These are phyloP conservation scores for Stentor coeruleus DNA, from an alignment of 73 alveolate species.

Conservation along the genomic window DNA sequence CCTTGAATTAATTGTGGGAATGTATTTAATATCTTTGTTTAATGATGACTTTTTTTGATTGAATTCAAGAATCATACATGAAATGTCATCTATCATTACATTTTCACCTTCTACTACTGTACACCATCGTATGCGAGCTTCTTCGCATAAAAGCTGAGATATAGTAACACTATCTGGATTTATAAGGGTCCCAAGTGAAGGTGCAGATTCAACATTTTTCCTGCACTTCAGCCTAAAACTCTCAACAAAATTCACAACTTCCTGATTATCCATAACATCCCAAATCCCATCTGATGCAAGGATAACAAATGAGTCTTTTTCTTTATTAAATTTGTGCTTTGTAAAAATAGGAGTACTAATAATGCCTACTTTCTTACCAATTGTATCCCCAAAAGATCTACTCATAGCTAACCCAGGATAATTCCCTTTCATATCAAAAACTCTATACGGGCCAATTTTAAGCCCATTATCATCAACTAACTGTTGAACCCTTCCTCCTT, in stretches of 20 bases:
- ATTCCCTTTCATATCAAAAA: slow-evolving; percentile 1
- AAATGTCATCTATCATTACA: slow-evolving; percentile 23
- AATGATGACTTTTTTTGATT: background rate
- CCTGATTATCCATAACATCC: slow-evolving; percentile 52
- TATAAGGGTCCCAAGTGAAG: background rate
- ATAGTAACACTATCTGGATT: background rate
- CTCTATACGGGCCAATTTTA: slow-evolving; percentile 26
- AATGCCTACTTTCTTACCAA: background rate
- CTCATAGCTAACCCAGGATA: background rate
- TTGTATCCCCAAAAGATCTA: background rate
- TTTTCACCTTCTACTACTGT: background rate
- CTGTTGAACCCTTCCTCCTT: slow-evolving; percentile 23
- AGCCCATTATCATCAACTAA: slow-evolving; percentile 17
- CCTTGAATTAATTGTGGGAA: background rate
- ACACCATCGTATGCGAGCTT: slow-evolving; percentile 18
- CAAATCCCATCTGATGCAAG: slow-evolving; percentile 28
- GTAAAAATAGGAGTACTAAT: background rate
- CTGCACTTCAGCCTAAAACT: background rate
- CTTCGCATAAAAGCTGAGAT: slow-evolving; percentile 22
- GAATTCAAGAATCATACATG: background rate
- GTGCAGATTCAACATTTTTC: background rate
- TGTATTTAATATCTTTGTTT: background rate
- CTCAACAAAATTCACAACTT: slow-evolving; percentile 33
- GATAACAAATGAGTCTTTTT: background rate
- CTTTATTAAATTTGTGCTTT: background rate